Conservation (phyloP, 129 eudicot species). For the Escallonia herrerae region DNA sequence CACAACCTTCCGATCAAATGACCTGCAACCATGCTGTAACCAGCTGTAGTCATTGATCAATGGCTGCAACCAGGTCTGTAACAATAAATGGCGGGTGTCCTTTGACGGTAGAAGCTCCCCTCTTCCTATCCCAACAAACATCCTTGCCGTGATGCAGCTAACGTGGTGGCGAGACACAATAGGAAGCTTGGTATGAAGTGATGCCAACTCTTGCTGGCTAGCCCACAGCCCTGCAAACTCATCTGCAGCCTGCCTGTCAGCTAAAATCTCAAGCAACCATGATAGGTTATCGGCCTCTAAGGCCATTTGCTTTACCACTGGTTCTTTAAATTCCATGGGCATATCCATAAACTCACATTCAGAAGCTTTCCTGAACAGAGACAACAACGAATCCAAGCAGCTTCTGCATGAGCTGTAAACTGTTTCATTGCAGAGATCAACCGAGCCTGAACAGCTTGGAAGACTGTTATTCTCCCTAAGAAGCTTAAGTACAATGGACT, state of each 20-base stretch:
- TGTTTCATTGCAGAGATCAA: slow-evolving; percentile 51
- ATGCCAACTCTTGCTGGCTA: slow-evolving; percentile 68
- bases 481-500: slow-evolving; percentile 71
- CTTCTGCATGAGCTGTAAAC: slow-evolving; percentile 54
- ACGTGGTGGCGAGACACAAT: slow-evolving; percentile 54
- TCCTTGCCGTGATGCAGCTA: slow-evolving; percentile 68
- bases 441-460: slow-evolving; percentile 35
- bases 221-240: slow-evolving; percentile 81
- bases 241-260: slow-evolving; percentile 66
- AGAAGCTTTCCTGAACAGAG: slow-evolving; percentile 52
- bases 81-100: slow-evolving; percentile 60
- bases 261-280: slow-evolving; percentile 89
- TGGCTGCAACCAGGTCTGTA: slow-evolving; percentile 83
- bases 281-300: slow-evolving; percentile 81
- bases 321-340: slow-evolving; percentile 35
- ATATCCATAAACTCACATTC: slow-evolving; percentile 37
- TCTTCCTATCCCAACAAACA: slow-evolving; percentile 82
- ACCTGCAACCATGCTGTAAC: slow-evolving; percentile 85
- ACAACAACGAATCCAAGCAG: slow-evolving; percentile 46
- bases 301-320: slow-evolving; percentile 52
- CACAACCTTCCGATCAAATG: slow-evolving; percentile 81
- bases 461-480: slow-evolving; percentile 59
- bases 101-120: slow-evolving; percentile 79
- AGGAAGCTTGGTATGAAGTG: slow-evolving; percentile 47
- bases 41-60: slow-evolving; percentile 84